Evolutionary conservation across 2,329 filamentous ascomycete genomes (phyloP).

Genomic region (Scleromitrula shiraiana): DNA sequence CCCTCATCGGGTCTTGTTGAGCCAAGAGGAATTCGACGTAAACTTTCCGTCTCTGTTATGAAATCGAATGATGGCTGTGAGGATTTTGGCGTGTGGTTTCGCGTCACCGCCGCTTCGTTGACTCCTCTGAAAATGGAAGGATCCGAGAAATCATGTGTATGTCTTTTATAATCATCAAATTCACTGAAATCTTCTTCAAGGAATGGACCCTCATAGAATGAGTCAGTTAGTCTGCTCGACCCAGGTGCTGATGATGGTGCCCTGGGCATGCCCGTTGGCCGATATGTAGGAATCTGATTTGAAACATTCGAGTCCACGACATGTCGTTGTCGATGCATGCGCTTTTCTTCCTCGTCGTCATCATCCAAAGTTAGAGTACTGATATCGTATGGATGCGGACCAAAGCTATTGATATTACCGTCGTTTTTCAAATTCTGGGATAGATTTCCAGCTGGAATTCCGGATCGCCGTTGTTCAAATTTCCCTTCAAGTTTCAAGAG

Average conservation of each 20-base stretch:
- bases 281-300: conserved; percentile 23
- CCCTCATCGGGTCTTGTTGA: conserved; percentile 19
- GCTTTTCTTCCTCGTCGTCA: conserved; percentile 33
- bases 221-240: conserved; percentile 59
- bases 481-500: conserved; percentile 86
- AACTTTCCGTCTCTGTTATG: conserved; percentile 44
- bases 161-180: conserved; percentile 35
- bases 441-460: conserved; percentile 16
- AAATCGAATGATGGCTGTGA: conserved; percentile 45
- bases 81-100: conserved; percentile 23
- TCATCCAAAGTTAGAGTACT: conserved; percentile 15
- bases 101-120: conserved; percentile 32
- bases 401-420: conserved; percentile 24
- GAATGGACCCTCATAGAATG: conserved; percentile 69
- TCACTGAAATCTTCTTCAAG: conserved; percentile 59
- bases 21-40: conserved; percentile 26
- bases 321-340: conserved; percentile 39
- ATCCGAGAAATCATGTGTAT: conserved; percentile 44
- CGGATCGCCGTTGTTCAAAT: conserved; percentile 48
- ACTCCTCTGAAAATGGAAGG: conserved; percentile 46
- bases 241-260: conserved; percentile 33
- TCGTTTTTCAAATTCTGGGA: conserved; percentile 7
- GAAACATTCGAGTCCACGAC: conserved; percentile 35
- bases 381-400: conserved; percentile 17
- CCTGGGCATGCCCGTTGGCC: conserved; percentile 17